Conservation (phyloP, 768 basidiomycete genomes). For the Clavulina sp. region DNA sequence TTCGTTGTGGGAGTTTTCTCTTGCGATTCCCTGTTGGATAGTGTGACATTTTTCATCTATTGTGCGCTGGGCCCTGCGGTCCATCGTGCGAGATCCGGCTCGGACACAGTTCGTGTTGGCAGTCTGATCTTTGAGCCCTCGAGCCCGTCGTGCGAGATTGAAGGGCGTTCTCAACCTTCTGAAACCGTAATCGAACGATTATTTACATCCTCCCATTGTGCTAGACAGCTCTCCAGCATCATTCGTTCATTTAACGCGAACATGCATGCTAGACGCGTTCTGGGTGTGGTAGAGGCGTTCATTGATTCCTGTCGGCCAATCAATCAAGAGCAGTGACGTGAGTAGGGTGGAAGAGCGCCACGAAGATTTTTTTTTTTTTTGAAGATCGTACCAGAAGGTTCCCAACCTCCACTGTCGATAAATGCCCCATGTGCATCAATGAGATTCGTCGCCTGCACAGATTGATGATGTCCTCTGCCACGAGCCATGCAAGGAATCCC, state of each 20-base stretch:
- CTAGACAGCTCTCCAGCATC: slow-evolving; percentile 8
- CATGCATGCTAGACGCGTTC: slow-evolving; percentile 5
- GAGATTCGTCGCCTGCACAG: neutral
- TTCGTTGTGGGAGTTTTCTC: too few species aligned
- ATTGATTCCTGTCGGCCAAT: neutral
- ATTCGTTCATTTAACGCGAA: slow-evolving; percentile 8
- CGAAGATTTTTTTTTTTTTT: neutral
- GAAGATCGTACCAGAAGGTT: neutral
- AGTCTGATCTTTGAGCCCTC: too few species aligned
- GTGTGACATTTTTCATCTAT: too few species aligned
- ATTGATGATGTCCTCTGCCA: neutral
- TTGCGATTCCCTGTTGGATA: too few species aligned
- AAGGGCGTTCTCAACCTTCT: too few species aligned
- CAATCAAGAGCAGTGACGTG: neutral
- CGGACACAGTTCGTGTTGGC: too few species aligned
- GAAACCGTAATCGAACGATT: too few species aligned
- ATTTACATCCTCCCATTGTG: slow-evolving; percentile 7
- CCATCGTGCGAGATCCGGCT: too few species aligned
- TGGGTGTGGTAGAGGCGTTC: neutral
- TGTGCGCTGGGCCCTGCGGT: too few species aligned
- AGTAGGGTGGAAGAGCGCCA: neutral
- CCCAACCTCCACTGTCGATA: neutral
- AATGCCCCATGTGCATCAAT: neutral
- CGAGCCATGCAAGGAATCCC: neutral
- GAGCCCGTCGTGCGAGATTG: too few species aligned